Conservation (phyloP, 441 rosid genomes). For the Biscutella laevigata region DNA sequence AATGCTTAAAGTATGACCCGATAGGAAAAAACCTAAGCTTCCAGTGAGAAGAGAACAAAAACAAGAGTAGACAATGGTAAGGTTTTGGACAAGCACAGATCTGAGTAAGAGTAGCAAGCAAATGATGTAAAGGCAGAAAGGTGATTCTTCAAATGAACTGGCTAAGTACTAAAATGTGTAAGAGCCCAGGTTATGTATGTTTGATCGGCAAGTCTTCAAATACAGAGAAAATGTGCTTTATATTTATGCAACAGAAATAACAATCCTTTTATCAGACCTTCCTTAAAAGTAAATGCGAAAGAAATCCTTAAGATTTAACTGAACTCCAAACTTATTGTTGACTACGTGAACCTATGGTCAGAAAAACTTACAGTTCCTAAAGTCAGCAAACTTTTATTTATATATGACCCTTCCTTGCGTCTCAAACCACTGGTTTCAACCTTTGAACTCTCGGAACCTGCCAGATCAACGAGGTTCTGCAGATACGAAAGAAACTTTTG, state of each 20-base stretch:
- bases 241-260: background rate
- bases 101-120: conserved; percentile 1
- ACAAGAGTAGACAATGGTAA: background rate
- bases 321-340: background rate
- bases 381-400: conserved; percentile 94
- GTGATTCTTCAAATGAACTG: conserved; percentile 1
- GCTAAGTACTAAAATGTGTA: background rate
- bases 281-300: background rate
- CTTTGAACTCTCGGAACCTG: conserved; percentile 99
- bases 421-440: conserved; percentile 92
- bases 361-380: conserved; percentile 82
- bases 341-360: conserved; percentile 3
- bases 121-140: conserved; percentile 7
- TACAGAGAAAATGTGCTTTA: conserved; percentile 1
- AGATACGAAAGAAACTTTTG: conserved; percentile 30
- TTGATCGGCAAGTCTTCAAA: background rate
- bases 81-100: conserved; percentile 13
- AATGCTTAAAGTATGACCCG: background rate
- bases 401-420: conserved; percentile 95
- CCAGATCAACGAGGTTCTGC: conserved; percentile 99
- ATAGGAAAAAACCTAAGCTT: background rate
- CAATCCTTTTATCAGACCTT: background rate
- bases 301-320: background rate
- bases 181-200: background rate
- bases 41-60: background rate